phyloP scores from a whole-genome alignment of 768 basidiomycete genomes.

The Crepidotus variabilis region DNA sequence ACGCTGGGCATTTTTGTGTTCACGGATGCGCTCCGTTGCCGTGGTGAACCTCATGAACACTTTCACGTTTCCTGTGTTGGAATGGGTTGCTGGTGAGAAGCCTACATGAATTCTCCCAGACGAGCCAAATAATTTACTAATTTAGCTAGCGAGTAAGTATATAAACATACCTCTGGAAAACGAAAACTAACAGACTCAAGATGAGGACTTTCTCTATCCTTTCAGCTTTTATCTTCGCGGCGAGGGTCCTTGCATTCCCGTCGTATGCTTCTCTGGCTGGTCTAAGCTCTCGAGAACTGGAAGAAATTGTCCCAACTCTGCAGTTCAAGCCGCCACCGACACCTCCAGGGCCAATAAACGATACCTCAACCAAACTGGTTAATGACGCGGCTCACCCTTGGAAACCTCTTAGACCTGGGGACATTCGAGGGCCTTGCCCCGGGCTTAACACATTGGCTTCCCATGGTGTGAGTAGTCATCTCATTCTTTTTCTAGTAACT shows the following conservation, averaged over 20 bases:
- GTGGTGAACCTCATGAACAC: too few relatives aligned
- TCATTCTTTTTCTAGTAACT: not conserved
- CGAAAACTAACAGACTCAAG: not conserved
- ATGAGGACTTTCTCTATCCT: not conserved
- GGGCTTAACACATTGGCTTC: conserved; percentile 20
- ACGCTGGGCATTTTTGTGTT: too few relatives aligned
- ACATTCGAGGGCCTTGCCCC: conserved; percentile 16
- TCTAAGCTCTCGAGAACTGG: conserved; percentile 16
- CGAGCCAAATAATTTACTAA: too few relatives aligned
- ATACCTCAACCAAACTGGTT: conserved; percentile 16
- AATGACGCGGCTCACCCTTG: conserved; percentile 16
- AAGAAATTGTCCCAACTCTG: conserved; percentile 10
- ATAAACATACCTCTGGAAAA: not conserved
- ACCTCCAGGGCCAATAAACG: conserved; percentile 13
- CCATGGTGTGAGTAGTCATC: conserved; percentile 12
- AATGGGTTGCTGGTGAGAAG: too few relatives aligned
- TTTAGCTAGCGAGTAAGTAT: not conserved
- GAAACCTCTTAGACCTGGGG: conserved; percentile 9
- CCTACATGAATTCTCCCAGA: too few relatives aligned
- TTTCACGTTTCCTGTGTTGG: too few relatives aligned
- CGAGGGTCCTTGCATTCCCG: conserved; percentile 14
- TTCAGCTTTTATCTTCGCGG: not conserved
- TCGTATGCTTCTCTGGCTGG: conserved; percentile 21
- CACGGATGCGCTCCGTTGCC: too few relatives aligned
- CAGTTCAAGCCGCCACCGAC: not conserved